Base-by-base conservation (phyloP, 805 yeast species). In the Sugiyamaella smithiae region DNA sequence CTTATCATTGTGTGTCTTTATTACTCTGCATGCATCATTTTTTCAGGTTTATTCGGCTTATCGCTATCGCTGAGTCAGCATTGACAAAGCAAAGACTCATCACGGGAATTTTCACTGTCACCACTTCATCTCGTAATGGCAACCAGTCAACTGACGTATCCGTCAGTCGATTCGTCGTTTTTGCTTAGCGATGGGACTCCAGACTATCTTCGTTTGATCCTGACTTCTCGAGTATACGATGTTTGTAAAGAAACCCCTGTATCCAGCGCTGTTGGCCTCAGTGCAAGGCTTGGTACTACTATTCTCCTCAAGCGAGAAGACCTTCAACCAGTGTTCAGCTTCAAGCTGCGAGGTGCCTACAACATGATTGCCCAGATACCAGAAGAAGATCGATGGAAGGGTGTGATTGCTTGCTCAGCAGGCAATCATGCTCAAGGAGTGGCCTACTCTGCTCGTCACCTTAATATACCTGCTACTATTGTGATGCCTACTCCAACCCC, bases 371-470 rank as follows among this genome's bases (percentile, higher is more conserved):
- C 98, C 29, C 87, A 91, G 60, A 69, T 93, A 43, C 62, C 73
- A 12, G 64, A 70, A 17, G 79, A 76, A 40, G 72, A 82, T 58
- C 76, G 83, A 55, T 59, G 88, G 65, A 74, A 77, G 43, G 99
- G 99, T 59, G 97, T 93, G 48, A 85, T 95, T 64, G 97, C 98
- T 0, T 93, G 98, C 62, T 88, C 97, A 25, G 99, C 99, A 3
- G 99, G 99, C 29, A 93, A 93, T 67, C 99, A 93, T 61, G 99
- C 99, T 1, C 99, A 93, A 66, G 99, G 99, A 57, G 98, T 93
- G 11, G 99, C 99, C 0, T 91, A 69, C 65, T 85, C 96, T 19
- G 96, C 98, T 3, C 81, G 80, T 52, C 80, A 84, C 51, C 72
- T 93, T 62, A 84, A 84, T 23, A 88, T 93, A 46, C 93, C 96